Percentiles rank a stretch among this genome's conserved stretches.
These are phyloP conservation scores for Aspergillus udagawae DNA, from an alignment of 2,329 filamentous ascomycete genomes.

Conservation along the genomic window DNA sequence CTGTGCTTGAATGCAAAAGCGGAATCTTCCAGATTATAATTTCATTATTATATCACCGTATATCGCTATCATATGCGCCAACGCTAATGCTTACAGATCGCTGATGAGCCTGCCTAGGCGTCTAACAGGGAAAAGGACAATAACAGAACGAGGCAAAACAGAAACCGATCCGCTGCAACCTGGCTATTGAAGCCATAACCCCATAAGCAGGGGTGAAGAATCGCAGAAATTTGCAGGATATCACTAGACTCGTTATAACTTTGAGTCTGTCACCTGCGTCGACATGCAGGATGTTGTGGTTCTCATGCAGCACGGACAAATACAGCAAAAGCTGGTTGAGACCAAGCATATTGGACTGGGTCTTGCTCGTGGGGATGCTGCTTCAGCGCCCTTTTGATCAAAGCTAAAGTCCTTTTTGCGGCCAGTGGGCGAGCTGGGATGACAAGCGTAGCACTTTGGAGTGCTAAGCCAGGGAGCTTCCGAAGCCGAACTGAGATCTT, in stretches of 20 bases:
- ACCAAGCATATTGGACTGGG: neutral
- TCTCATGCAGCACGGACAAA: neutral
- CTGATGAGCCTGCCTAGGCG: neutral
- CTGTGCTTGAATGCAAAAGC: neutral
- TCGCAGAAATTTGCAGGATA: neutral
- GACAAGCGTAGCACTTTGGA: neutral
- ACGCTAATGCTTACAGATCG: constrained; percentile 7
- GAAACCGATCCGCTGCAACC: neutral
- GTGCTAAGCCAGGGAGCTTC: neutral
- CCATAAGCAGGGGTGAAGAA: neutral
- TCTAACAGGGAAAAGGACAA: neutral
- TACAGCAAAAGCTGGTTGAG: neutral
- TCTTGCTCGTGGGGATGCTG: neutral
- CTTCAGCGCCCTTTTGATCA: neutral
- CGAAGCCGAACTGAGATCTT: neutral
- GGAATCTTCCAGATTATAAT: neutral
- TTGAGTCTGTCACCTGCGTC: neutral
- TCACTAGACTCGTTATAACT: neutral
- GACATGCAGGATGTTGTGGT: neutral
- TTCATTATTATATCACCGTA: neutral
- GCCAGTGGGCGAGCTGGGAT: neutral
- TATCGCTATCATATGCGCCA: constrained; percentile 3
- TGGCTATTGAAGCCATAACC: neutral
- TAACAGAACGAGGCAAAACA: neutral
- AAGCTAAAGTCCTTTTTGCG: neutral